Evolutionary conservation across 2,329 filamentous ascomycete species (phyloP).

Genomic region (Coccinonectria pachysandricola): DNA sequence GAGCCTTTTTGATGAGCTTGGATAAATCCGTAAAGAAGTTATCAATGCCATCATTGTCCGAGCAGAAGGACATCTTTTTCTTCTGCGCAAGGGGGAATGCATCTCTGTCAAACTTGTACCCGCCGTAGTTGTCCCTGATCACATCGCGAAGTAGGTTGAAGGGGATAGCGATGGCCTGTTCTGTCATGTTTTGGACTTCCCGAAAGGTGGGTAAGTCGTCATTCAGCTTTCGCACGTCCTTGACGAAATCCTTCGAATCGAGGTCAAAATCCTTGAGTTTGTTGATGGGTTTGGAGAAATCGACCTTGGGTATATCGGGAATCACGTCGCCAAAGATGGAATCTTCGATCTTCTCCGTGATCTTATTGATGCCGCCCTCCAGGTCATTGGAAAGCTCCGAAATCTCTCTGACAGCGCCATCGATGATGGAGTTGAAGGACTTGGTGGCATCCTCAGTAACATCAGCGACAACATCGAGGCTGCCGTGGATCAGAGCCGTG

Average conservation of each 20-base stretch:
- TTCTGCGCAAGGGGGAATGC: conserved; percentile 78
- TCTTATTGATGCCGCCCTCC: conserved; percentile 36
- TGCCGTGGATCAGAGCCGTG: conserved; percentile 70
- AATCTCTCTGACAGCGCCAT: conserved; percentile 48
- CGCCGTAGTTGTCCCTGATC: conserved; percentile 60
- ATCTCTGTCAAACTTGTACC: conserved; percentile 67
- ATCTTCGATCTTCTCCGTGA: conserved; percentile 32
- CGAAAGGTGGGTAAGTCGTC: conserved; percentile 71
- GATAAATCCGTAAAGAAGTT: conserved; percentile 72
- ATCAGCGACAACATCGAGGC: conserved; percentile 55
- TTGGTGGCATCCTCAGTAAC: conserved; percentile 42
- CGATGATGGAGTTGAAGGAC: conserved; percentile 38
- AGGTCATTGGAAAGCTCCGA: conserved; percentile 44
- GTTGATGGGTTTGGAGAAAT: conserved; percentile 55
- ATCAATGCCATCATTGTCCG: conserved; percentile 69
- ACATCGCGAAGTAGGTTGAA: conserved; percentile 70
- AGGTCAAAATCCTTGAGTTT: conserved; percentile 62
- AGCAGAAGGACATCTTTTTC: conserved; percentile 77
- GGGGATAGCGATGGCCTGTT: conserved; percentile 62
- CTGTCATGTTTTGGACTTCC: conserved; percentile 73
- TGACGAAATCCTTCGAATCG: conserved; percentile 53
- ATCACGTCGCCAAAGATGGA: conserved; percentile 41
- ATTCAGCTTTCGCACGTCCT: conserved; percentile 63
- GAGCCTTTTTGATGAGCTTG: conserved; percentile 54
- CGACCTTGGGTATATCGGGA: conserved; percentile 39